phyloP scores from a whole-genome alignment of 2,329 filamentous ascomycete genomes.

The Neonectria faginata region DNA sequence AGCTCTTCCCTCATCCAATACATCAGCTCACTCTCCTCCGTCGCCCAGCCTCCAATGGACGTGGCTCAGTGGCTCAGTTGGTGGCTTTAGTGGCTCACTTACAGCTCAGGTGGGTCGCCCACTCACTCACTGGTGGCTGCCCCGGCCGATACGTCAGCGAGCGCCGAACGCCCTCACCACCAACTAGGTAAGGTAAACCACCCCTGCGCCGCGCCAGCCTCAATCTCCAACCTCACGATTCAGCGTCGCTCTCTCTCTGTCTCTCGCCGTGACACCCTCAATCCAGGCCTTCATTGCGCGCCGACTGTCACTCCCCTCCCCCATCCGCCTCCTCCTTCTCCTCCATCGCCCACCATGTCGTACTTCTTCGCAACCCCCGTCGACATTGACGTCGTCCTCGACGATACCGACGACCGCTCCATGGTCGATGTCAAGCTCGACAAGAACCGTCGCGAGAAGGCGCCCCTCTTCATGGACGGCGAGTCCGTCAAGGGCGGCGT shows the following conservation, averaged over 20 bases:
- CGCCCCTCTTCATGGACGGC: conserved; percentile 96
- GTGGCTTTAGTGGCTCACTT: conserved; percentile 11
- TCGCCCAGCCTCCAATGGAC: conserved; percentile 1
- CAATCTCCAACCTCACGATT: conserved; percentile 36
- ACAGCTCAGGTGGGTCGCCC: conserved; percentile 44
- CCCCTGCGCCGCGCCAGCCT: conserved; percentile 40
- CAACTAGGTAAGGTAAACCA: conserved; percentile 21
- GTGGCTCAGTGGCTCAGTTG: not conserved
- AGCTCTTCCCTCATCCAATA: not conserved
- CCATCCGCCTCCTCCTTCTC: not conserved
- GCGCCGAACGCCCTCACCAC: conserved; percentile 35
- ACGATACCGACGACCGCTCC: conserved; percentile 91
- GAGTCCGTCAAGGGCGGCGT: conserved; percentile 98
- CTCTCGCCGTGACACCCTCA: conserved; percentile 3
- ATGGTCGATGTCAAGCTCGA: conserved; percentile 99
- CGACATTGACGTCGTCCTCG: conserved; percentile 98
- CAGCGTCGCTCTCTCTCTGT: conserved; percentile 9
- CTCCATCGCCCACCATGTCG: conserved; percentile 72
- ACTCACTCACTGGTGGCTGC: conserved; percentile 29
- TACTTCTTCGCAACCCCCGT: conserved; percentile 98
- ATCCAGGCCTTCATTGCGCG: conserved; percentile 5
- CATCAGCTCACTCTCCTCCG: conserved; percentile 17
- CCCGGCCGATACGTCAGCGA: conserved; percentile 51
- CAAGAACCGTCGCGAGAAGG: conserved; percentile 97
- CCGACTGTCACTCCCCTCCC: conserved; percentile 9